Percentiles rank a stretch among this genome's conserved stretches.
Evolutionary conservation across 345 rosid genomes (phyloP).

Genomic region (Populus nigra): DNA sequence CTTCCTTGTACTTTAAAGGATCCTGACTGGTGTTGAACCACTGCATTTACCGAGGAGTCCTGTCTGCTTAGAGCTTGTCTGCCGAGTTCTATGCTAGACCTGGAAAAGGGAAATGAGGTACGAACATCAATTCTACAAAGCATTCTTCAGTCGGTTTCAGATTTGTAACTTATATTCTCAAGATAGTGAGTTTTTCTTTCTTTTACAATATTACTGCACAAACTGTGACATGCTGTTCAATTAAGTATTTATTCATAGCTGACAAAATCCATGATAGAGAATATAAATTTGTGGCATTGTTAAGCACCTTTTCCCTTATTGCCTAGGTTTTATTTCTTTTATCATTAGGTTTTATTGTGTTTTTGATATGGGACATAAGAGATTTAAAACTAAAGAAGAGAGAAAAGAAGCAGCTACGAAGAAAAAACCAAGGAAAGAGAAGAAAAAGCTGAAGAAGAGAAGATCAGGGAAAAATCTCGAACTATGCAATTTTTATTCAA

Average conservation of each 20-base stretch:
- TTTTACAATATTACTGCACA: background rate
- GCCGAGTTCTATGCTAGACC: background rate
- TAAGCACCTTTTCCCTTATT: background rate
- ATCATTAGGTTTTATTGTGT: background rate
- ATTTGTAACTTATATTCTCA: background rate
- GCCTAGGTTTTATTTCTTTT: background rate
- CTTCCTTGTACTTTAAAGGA: background rate
- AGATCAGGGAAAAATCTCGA: too few relatives aligned
- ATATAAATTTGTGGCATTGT: background rate
- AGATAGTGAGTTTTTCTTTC: background rate
- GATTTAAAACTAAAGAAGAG: too few relatives aligned
- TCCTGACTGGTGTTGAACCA: background rate
- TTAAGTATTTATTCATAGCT: background rate
- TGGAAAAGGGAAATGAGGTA: background rate
- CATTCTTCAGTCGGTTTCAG: background rate
- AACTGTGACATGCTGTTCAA: background rate
- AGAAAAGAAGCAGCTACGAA: too few relatives aligned
- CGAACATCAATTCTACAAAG: background rate
- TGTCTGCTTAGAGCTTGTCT: background rate
- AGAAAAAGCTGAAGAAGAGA: too few relatives aligned
- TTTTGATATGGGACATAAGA: too few relatives aligned
- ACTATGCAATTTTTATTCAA: too few relatives aligned
- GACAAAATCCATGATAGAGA: too few relatives aligned
- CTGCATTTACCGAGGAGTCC: background rate
- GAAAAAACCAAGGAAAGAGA: too few relatives aligned